Percentiles rank a stretch among this genome's conserved stretches.
phyloP scores from a whole-genome alignment of 1,284 basidiomycete genomes.

The Hemileia vastatrix region DNA sequence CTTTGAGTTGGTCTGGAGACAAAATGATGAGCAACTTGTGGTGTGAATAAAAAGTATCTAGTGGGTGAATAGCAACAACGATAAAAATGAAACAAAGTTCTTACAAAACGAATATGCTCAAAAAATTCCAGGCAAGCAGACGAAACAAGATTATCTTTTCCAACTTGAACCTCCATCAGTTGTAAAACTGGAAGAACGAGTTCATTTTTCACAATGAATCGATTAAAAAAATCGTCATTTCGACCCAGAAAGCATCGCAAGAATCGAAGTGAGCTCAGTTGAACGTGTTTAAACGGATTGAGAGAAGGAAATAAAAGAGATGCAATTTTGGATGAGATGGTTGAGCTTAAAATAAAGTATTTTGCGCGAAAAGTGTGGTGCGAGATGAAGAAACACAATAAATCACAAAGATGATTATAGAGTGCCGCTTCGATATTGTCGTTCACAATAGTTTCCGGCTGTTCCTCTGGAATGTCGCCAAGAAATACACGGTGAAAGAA shows the following conservation, averaged over 20 bases:
- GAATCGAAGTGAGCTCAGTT: slow-evolving; percentile 64
- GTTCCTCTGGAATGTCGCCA: not conserved
- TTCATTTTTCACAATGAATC: slow-evolving; percentile 74
- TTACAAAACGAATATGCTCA: slow-evolving; percentile 73
- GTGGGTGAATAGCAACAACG: not conserved
- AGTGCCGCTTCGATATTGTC: slow-evolving; percentile 31
- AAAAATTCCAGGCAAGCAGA: slow-evolving; percentile 94
- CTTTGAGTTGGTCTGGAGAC: slow-evolving; percentile 53
- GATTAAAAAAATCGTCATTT: slow-evolving; percentile 75
- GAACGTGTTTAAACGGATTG: slow-evolving; percentile 10
- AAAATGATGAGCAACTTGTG: slow-evolving; percentile 10
- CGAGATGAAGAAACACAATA: slow-evolving; percentile 74
- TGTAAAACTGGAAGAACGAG: slow-evolving; percentile 71
- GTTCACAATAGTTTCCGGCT: slow-evolving; percentile 18
- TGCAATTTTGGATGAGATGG: slow-evolving; percentile 62
- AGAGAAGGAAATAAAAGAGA: slow-evolving; percentile 51
- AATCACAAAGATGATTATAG: slow-evolving; percentile 59
- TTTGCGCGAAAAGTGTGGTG: slow-evolving; percentile 76
- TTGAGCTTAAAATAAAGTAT: slow-evolving; percentile 74
- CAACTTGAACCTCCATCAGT: slow-evolving; percentile 67
- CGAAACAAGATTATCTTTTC: slow-evolving; percentile 79
- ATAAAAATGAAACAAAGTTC: slow-evolving; percentile 31
- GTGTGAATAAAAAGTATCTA: slow-evolving; percentile 1
- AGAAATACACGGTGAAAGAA: not conserved
- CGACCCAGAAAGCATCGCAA: slow-evolving; percentile 75